Evolutionary conservation across 306 rosid genomes (phyloP).

Genomic region (Cyamopsis tetragonoloba): DNA sequence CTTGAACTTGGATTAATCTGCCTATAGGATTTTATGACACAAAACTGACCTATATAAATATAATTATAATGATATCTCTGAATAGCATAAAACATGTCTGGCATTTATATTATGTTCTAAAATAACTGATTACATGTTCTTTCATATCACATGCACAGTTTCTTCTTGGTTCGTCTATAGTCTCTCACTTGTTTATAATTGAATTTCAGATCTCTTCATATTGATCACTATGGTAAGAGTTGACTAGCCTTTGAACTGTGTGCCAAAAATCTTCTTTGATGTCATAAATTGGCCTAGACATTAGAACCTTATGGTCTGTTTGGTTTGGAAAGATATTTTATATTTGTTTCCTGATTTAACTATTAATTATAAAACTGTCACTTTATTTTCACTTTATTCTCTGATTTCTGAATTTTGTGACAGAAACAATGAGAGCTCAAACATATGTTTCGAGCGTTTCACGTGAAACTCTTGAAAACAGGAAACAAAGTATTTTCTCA

Average conservation of each 20-base stretch:
- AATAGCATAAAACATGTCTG: neutral
- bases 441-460: too few species aligned
- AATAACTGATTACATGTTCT: neutral
- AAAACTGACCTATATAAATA: neutral
- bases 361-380: too few species aligned
- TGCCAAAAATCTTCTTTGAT: neutral
- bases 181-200: neutral
- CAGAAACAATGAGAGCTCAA: too few species aligned
- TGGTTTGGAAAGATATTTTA: too few species aligned
- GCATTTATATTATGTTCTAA: neutral
- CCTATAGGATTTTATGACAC: neutral
- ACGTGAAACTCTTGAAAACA: too few species aligned
- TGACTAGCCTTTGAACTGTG: neutral
- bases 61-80: neutral
- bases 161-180: neutral
- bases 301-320: too few species aligned
- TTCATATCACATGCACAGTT: neutral
- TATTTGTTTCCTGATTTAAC: too few species aligned
- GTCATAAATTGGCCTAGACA: neutral
- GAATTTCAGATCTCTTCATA: neutral
- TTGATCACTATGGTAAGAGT: neutral
- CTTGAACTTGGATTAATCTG: slow-evolving; percentile 13
- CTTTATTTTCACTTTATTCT: too few species aligned
- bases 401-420: too few species aligned
- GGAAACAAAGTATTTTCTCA: too few species aligned